Conservation (phyloP, 371 early-diverging fungal genomes). For the Lichtheimia corymbifera region DNA sequence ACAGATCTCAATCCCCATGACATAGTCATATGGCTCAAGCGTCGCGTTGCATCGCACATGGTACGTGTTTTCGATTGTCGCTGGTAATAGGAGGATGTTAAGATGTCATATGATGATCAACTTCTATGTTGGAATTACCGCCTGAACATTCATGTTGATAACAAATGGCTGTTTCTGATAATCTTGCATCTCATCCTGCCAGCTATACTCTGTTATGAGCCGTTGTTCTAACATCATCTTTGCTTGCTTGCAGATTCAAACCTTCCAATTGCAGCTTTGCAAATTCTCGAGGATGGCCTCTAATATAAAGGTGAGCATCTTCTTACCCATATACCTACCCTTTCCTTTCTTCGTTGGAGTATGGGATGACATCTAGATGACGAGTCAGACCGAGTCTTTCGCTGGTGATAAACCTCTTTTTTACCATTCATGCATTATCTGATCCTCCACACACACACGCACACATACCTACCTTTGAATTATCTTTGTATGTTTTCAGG, state of each 20-base stretch:
- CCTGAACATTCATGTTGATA: slow-evolving; percentile 41
- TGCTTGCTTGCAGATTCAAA: too few relatives aligned
- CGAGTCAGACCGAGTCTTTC: slow-evolving; percentile 75
- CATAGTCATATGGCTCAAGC: too few relatives aligned
- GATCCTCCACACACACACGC: not conserved
- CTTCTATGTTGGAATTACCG: slow-evolving; percentile 55
- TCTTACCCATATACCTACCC: not conserved
- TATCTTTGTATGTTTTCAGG: too few relatives aligned
- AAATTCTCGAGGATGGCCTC: too few relatives aligned
- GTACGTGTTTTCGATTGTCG: too few relatives aligned
- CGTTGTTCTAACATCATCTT: too few relatives aligned
- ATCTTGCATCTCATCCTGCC: slow-evolving; percentile 1
- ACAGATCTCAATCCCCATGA: too few relatives aligned
- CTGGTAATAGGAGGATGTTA: too few relatives aligned
- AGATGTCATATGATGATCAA: slow-evolving; percentile 36
- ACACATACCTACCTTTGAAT: not conserved
- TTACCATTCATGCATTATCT: slow-evolving; percentile 9
- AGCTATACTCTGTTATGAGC: not conserved
- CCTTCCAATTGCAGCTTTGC: too few relatives aligned
- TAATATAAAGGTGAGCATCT: too few relatives aligned
- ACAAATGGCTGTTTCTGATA: slow-evolving; percentile 50
- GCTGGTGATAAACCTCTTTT: slow-evolving; percentile 59
- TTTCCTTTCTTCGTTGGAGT: not conserved
- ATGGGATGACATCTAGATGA: slow-evolving; percentile 68
- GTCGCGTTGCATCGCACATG: too few relatives aligned